Evolutionary conservation across 345 rosid species (phyloP), one percentile per base, ranked within the genome.

Genomic region (Litchi chinensis): DNA sequence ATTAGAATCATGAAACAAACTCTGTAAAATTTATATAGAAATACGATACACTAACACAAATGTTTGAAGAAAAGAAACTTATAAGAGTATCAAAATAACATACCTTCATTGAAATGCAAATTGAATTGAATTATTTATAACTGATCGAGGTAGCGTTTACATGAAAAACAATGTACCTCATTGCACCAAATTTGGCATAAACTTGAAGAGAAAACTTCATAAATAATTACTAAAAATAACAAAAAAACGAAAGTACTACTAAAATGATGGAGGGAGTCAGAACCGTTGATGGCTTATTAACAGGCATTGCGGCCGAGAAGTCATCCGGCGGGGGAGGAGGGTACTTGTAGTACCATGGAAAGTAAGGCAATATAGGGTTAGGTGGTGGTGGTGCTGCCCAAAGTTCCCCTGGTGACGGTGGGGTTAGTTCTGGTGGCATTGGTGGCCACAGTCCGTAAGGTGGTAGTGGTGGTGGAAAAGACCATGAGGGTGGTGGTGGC

Each of bases 331-430:
- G 81, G 5, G 86, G 87, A 1, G 85, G 89, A 63, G 92, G 92
- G 44, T 81, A 63, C 84, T 70, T 81, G 86, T 86, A 89, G 70
- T 86, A 87, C 90, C 90, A 87, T 41, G 90, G 92, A 46, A 84
- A 89, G 59, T 83, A 85, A 15, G 88, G 88, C 76, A 82, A 43
- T 68, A 86, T 84, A 40, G 90, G 92, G 71, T 87, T 82, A 4
- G 92, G 92, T 43, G 90, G 92, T 16, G 92, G 92, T 39, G 92
- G 90, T 3, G 81, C 77, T 10, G 60, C 37, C 46, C 48, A 22
- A 52, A 41, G 8, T 11, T 19, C 18, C 15, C 28, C 74, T 8
- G 76, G 68, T 0, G 85, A 79, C 1, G 85, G 82, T 5, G 77
- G 79, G 7, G 24, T 22, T 3, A 54, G 15, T 15, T 8, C 8